Conservation (phyloP, 2,329 filamentous ascomycete species). For the Claviceps fusiformis region DNA sequence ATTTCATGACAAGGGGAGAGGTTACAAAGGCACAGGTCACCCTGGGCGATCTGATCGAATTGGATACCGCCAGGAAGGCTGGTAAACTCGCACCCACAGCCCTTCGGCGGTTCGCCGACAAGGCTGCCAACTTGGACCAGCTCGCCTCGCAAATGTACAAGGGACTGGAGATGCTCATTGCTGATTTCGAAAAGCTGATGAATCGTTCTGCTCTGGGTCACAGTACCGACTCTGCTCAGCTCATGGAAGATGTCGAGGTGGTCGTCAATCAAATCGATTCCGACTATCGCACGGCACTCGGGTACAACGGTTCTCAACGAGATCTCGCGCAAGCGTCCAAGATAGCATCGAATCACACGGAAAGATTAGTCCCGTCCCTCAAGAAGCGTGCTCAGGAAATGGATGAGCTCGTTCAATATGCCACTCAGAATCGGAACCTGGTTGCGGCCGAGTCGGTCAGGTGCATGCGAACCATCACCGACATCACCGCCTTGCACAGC, state of each 20-base stretch:
- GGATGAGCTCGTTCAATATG: conserved; percentile 44
- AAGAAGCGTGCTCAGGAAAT: conserved; percentile 44
- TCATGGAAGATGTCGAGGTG: conserved; percentile 75
- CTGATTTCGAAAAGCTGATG: conserved; percentile 47
- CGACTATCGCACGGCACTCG: conserved; percentile 67
- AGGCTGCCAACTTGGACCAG: conserved; percentile 47
- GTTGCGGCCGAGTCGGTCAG: conserved; percentile 51
- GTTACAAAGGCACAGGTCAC: conserved; percentile 37
- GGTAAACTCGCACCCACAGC: conserved; percentile 49
- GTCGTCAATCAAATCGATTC: conserved; percentile 75
- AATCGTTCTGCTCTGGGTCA: conserved; percentile 42
- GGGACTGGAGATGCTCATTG: conserved; percentile 47
- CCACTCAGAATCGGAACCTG: conserved; percentile 52
- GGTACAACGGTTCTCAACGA: conserved; percentile 49
- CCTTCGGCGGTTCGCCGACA: conserved; percentile 44
- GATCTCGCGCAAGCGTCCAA: conserved; percentile 50
- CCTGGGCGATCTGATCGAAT: conserved; percentile 63
- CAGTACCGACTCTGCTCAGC: conserved; percentile 48
- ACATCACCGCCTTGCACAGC: conserved; percentile 62
- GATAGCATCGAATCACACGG: conserved; percentile 49
- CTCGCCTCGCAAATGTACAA: conserved; percentile 45
- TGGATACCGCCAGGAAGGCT: conserved; percentile 58
- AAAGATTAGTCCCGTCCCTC: conserved; percentile 45
- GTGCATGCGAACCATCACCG: conserved; percentile 72
- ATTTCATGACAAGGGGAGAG: conserved; percentile 44